Evolutionary conservation across 768 basidiomycete genomes (phyloP).

Genomic region (Pleurotus ostreatus): DNA sequence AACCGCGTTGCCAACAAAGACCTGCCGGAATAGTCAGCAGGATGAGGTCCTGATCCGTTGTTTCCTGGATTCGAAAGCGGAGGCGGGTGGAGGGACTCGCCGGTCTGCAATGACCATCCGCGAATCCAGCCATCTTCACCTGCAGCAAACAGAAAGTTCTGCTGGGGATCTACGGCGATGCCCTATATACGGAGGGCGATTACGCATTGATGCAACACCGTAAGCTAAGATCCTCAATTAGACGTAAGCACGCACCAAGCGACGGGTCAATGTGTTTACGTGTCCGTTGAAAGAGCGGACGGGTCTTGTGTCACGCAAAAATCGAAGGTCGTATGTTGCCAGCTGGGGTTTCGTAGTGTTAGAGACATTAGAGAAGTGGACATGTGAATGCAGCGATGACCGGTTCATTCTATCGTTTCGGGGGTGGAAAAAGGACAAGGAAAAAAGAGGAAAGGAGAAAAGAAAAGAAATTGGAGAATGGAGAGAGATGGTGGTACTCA

Average conservation of each 20-base stretch:
- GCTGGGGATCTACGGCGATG: constrained; percentile 49
- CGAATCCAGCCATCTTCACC: constrained; percentile 64
- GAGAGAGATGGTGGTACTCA: constrained; percentile 24
- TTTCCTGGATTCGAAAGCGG: background rate
- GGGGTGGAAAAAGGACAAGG: too few species aligned
- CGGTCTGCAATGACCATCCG: constrained; percentile 64
- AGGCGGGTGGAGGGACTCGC: constrained; percentile 31
- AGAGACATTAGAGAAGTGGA: too few species aligned
- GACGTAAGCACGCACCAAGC: constrained; percentile 38
- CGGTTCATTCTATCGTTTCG: too few species aligned
- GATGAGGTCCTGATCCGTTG: background rate
- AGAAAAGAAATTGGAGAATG: background rate
- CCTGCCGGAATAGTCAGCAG: constrained; percentile 11
- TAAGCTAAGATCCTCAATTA: too few species aligned
- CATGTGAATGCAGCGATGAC: too few species aligned
- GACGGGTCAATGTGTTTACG: constrained; percentile 47
- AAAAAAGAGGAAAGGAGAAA: background rate
- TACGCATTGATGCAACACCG: background rate
- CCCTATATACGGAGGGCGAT: constrained; percentile 37
- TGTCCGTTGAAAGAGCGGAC: constrained; percentile 49
- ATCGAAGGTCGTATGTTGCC: constrained; percentile 61
- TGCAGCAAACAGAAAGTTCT: constrained; percentile 63
- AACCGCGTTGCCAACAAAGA: constrained; percentile 29
- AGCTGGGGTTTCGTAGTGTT: constrained; percentile 34
- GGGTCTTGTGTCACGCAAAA: constrained; percentile 38